Evolutionary conservation across 306 rosid species (phyloP), one percentile per base, ranked within the genome.

Genomic region (Arachis hypogaea): DNA sequence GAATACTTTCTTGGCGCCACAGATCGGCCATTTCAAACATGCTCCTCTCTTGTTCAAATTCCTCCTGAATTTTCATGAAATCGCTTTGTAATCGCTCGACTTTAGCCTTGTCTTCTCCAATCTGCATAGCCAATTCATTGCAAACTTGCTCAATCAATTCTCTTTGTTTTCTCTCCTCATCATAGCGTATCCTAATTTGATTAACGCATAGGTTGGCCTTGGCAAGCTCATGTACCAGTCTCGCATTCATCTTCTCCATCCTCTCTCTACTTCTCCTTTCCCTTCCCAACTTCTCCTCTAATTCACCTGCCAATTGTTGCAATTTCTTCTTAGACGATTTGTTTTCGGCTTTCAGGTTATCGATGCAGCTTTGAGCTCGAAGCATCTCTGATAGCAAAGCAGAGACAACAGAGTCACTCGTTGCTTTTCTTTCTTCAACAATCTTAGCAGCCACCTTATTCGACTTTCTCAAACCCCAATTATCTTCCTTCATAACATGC

Each of bases 1-100:
- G 93, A 52, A 90, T 75, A 16, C 85, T 83, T 71, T 90, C 96
- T 76, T 90, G 89, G 2, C 96, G 89, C 91, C 84, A 86, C 63
- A 80, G 80, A 73, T 83, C 87, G 1, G 85, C 87, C 56, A 85
- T 69, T 72, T 86, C 85, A 67, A 86, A 59, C 96, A 85, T 86
- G 58, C 65, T 79, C 71, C 87, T 88, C 81, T 90, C 93, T 78
- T 90, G 84, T 62, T 79, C 93, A 47, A 79, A 40, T 75, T 86
- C 93, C 57, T 79, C 75, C 0, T 60, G 42, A 46, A 81, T 11
- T 61, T 71, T 80, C 65, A 70, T 57, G n/a, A 67, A 82, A 63
- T 87, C 81, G 63, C 45, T 83, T 74, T 85, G 80, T 68, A 85
- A 18, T 63, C 45, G 79, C 80, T 82, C 78, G 5, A 77, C 63